Conservation (phyloP, 148 eudicot species). For the Talinum fruticosum region DNA sequence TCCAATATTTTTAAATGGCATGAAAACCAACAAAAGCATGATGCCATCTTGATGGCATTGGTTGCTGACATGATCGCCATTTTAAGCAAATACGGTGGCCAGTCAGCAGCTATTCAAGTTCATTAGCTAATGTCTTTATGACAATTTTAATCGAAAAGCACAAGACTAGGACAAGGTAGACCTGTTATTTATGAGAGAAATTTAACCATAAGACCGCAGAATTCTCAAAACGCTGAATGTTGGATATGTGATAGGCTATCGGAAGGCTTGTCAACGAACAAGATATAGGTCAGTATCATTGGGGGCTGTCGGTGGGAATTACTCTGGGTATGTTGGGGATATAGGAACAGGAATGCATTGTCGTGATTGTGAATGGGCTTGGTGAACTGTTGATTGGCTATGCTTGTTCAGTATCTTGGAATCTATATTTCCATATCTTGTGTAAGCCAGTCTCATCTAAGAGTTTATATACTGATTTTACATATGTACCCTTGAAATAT, state of each 20-base stretch:
- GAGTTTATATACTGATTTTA: no score
- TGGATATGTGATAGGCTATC: not conserved
- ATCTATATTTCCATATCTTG: no score
- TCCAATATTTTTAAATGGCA: not conserved
- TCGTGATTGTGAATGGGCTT: not conserved
- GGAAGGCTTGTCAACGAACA: not conserved
- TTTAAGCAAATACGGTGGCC: not conserved
- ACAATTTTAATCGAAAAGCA: not conserved
- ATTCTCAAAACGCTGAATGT: not conserved
- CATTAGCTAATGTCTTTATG: not conserved
- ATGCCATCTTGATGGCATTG: not conserved
- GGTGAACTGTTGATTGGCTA: not conserved
- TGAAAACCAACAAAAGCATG: not conserved
- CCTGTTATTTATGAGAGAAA: no score
- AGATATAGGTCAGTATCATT: not conserved
- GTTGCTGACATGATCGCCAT: not conserved
- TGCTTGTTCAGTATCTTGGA: not conserved
- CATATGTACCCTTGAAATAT: not conserved
- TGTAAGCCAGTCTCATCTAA: no score
- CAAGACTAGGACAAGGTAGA: not conserved
- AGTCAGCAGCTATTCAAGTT: not conserved
- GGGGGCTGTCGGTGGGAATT: not conserved
- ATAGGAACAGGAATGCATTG: not conserved
- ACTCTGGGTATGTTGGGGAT: not conserved
- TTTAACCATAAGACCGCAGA: no score